phyloP scores from a whole-genome alignment of 306 rosid genomes.

The Castanea mollissima region DNA sequence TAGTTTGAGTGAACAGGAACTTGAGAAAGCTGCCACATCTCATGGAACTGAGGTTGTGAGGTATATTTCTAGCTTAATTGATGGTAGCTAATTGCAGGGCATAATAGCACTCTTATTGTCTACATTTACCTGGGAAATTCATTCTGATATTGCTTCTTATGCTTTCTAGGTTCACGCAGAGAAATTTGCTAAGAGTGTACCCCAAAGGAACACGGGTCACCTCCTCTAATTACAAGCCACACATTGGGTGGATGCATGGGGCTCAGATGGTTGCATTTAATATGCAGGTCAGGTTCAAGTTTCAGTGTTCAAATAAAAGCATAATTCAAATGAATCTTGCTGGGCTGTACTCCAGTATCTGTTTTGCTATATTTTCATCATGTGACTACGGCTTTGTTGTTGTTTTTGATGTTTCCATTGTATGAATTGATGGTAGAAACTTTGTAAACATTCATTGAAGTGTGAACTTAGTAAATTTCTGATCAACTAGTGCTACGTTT shows the following conservation, averaged over 20 bases:
- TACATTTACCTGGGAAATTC: neutral
- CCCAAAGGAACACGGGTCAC: slow-evolving; percentile 83
- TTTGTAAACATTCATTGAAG: no score
- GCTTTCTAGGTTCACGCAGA: slow-evolving; percentile 70
- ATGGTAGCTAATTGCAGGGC: slow-evolving; percentile 2
- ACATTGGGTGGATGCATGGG: slow-evolving; percentile 88
- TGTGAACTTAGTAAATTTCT: no score
- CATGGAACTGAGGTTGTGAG: slow-evolving; percentile 67
- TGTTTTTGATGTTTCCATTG: no score
- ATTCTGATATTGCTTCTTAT: slow-evolving; percentile 22
- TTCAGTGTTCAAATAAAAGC: slow-evolving; percentile 11
- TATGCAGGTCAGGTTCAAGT: slow-evolving; percentile 74
- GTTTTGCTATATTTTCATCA: neutral
- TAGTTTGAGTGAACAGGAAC: slow-evolving; percentile 77
- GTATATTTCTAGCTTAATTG: slow-evolving; percentile 28
- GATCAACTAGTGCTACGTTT: no score
- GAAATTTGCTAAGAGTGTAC: slow-evolving; percentile 70
- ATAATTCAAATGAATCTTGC: slow-evolving; percentile 5
- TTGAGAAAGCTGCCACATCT: slow-evolving; percentile 53
- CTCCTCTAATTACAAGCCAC: slow-evolving; percentile 79
- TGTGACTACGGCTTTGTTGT: neutral
- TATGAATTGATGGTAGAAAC: no score
- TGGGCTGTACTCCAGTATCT: neutral
- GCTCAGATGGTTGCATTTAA: slow-evolving; percentile 96
- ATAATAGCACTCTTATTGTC: neutral